Base-by-base conservation (phyloP, 1,284 basidiomycete species). In the Crepidotus sp. region DNA sequence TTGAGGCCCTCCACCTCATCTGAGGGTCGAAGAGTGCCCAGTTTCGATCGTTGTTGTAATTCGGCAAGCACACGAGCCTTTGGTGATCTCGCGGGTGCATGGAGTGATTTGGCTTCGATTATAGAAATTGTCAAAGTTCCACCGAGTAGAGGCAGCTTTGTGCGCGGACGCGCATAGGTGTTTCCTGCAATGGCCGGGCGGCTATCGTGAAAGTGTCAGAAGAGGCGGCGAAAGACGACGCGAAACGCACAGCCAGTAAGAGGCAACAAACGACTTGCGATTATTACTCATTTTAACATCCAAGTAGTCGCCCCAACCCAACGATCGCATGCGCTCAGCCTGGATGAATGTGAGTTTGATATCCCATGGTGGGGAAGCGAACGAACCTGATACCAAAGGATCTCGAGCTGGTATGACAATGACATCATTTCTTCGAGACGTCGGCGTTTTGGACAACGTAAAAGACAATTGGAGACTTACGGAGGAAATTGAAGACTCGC, bases 341-440 rank as follows among this genome's bases (percentile, higher is more conserved):
- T 85, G 53, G 10, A 42, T 18, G 34, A 34, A 19, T n/a, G 13
- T 44, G 25, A 49, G 14, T 18, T 30, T 27, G 33, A 10, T 14
- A 13, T 19, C 33, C 4, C 31, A 24, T 22, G 3, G 19, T 6
- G 37, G 37, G 9, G 11, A 27, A 17, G 11, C 6, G 34, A 34
- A 52, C 65, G 22, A 52, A 81, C 83, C 65, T 89, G 85, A 55
- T 79, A 83, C 69, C 80, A 81, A 34, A 91, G 59, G 51, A 89
- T 84, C 61, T 87, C 88, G 8, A 90, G 69, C 57, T 89, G 85
- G 60, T 90, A 91, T 2, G 85, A 83, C 45, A 90, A 61, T 1
- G 85, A 84, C 75, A 90, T 85, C 69, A 85, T 83, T 59, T 90
- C 86, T 90, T 30, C 11, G 17, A 6, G 14, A 54, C 17, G 32